A percentile compares a stretch with the other conserved stretches of the same genome.
Conservation (phyloP, 306 rosid species). For the Hippophae rhamnoides region DNA sequence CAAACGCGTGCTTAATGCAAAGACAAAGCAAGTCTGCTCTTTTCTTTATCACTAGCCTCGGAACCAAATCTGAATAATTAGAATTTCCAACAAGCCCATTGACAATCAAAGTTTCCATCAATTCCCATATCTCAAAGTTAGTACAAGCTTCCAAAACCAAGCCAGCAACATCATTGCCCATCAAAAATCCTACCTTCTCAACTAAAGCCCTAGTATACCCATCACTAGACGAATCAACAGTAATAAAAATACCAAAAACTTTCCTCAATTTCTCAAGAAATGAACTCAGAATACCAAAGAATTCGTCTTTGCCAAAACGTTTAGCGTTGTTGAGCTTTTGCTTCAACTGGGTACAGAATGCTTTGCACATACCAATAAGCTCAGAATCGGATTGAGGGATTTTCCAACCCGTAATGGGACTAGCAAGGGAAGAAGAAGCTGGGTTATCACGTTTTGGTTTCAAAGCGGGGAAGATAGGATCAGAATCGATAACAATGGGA, state of each 20-base stretch:
- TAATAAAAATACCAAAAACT: constrained; percentile 29
- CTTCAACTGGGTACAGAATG: constrained; percentile 36
- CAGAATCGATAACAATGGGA: constrained; percentile 61
- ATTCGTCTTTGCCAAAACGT: constrained; percentile 36
- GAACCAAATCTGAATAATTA: constrained; percentile 39
- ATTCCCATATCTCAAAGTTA: constrained; percentile 62
- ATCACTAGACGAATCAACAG: constrained; percentile 21
- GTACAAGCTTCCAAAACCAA: constrained; percentile 58
- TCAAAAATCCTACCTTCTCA: constrained; percentile 31
- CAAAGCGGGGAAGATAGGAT: constrained; percentile 36
- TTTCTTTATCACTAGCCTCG: constrained; percentile 40
- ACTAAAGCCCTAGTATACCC: constrained; percentile 35
- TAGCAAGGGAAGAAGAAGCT: constrained; percentile 24
- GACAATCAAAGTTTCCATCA: constrained; percentile 52
- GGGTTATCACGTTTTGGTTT: constrained; percentile 32
- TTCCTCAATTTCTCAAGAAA: constrained; percentile 45
- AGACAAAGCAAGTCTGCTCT: constrained; percentile 53
- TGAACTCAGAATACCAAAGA: constrained; percentile 32
- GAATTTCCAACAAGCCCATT: constrained; percentile 41
- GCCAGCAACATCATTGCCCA: constrained; percentile 43
- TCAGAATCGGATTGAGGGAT: constrained; percentile 40
- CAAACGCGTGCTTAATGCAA: constrained; percentile 51
- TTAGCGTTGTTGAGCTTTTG: constrained; percentile 29
- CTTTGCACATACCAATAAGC: constrained; percentile 41
- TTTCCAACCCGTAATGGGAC: constrained; percentile 53